Evolutionary conservation across 2,329 filamentous ascomycete species (phyloP), one percentile per base, ranked within the genome.

Genomic region (Verticillium nonalfalfae): DNA sequence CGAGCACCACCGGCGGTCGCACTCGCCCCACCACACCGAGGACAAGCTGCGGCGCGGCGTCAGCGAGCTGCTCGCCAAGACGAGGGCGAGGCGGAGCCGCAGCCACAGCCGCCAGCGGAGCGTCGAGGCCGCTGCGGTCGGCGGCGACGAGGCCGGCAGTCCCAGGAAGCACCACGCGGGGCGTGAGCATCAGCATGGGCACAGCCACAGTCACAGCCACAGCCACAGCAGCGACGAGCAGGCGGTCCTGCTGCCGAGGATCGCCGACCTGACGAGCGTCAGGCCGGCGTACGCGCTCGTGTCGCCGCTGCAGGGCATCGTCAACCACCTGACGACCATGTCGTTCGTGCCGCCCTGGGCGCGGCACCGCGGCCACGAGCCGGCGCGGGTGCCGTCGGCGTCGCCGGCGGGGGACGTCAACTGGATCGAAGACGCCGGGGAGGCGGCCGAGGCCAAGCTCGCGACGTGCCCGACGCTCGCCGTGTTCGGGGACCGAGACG

Each of bases 401-500:
- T 58, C 56, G 31, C 57, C 7, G 11, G 36, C 21, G 18, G 58
- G 38, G 1, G 45, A 56, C 69, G 66, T 56, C 21, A 54, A 55
- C 52, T 56, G 61, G 9, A 35, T 68, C 66, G 66, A 58, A 66
- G 14, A 65, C 61, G 35, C 68, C 66, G n/a, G 66, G 62, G 57
- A 57, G 15, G 40, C 59, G 56, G 78, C 79, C 1, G 83, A 87
- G 61, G 74, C 76, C 59, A 86, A 89, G 68, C 76, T 90, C 57
- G 74, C 84, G 1, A 72, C 75, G 1, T 81, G 87, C 67, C 79
- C 81, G 1, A 89, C 89, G 0, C 72, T 97, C 38, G 87, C 85
- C 0, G 74, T 96, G 0, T 96, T 88, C 69, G 94, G 93, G 1
- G 85, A 88, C 58, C 79, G 83, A 4, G 93, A 98, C 72, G 75